These are phyloP conservation scores for Rhodotorula sp. DNA, from an alignment of 1,284 basidiomycete species.

Conservation along the genomic window DNA sequence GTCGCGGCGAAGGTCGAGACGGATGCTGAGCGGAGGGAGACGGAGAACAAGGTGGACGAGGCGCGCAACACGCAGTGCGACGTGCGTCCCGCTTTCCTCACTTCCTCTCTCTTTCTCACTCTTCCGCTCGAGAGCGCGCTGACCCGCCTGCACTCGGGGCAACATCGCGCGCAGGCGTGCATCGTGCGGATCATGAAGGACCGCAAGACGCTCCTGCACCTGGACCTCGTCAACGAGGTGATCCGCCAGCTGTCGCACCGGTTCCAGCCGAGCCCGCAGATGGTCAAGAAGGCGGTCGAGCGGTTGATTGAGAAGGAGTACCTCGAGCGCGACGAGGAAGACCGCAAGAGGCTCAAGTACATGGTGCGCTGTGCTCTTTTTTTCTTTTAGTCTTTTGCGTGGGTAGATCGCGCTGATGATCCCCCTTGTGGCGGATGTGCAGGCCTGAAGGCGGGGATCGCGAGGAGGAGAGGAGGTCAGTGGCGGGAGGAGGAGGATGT, in stretches of 20 bases:
- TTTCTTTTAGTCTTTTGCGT: no score
- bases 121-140: neutral
- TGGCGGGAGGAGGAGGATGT: neutral
- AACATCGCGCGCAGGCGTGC: constrained; percentile 82
- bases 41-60: constrained; percentile 86
- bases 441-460: neutral
- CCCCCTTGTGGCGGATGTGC: neutral
- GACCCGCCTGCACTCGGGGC: neutral
- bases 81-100: constrained; percentile 56
- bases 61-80: constrained; percentile 88
- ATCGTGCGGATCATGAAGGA: constrained; percentile 99
- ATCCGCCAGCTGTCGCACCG: constrained; percentile 79
- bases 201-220: constrained; percentile 83
- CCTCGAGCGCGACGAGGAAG: constrained; percentile 45
- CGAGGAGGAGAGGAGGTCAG: neutral
- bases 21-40: constrained; percentile 84
- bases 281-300: constrained; percentile 94
- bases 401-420: no score
- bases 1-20: constrained; percentile 84
- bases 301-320: constrained; percentile 74
- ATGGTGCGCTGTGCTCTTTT: constrained; percentile 13
- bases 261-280: constrained; percentile 80
- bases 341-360: constrained; percentile 46
- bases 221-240: constrained; percentile 87
- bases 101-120: neutral